Conservation (phyloP, 371 early-diverging fungal species). For the Ordospora pajunii region DNA sequence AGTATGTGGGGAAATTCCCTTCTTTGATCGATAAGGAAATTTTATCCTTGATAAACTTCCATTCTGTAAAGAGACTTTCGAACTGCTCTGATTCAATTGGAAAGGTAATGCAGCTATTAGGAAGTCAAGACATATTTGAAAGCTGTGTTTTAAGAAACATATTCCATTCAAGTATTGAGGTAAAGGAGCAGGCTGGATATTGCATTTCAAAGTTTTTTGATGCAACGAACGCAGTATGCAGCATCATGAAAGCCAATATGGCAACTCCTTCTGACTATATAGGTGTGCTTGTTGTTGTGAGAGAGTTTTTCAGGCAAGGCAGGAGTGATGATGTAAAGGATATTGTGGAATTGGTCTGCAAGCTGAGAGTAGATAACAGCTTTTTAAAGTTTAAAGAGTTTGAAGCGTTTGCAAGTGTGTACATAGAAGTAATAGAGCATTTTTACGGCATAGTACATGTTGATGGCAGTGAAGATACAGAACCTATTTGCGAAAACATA, state of each 20-base stretch:
- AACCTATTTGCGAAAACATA: neutral
- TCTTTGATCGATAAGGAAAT: neutral
- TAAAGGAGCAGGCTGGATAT: neutral
- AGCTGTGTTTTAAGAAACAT: neutral
- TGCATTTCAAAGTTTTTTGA: neutral
- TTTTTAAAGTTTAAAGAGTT: neutral
- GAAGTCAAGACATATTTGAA: neutral
- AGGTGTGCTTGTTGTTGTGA: neutral
- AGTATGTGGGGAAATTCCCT: slow-evolving; percentile 11
- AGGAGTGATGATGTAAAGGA: neutral
- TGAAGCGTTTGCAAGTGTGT: neutral
- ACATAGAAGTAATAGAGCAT: neutral
- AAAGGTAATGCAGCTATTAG: neutral
- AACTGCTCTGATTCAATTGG: neutral
- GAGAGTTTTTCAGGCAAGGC: neutral
- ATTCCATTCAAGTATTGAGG: neutral
- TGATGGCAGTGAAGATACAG: neutral
- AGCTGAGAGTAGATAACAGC: neutral
- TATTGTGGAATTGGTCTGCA: neutral
- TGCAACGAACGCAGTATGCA: neutral
- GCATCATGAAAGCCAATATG: neutral
- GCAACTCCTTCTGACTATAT: neutral
- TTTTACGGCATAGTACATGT: neutral
- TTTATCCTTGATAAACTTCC: slow-evolving; percentile 9
- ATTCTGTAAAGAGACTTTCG: neutral